Conservation (phyloP, 495 filamentous ascomycete species). For the Bombardia bombarda region DNA sequence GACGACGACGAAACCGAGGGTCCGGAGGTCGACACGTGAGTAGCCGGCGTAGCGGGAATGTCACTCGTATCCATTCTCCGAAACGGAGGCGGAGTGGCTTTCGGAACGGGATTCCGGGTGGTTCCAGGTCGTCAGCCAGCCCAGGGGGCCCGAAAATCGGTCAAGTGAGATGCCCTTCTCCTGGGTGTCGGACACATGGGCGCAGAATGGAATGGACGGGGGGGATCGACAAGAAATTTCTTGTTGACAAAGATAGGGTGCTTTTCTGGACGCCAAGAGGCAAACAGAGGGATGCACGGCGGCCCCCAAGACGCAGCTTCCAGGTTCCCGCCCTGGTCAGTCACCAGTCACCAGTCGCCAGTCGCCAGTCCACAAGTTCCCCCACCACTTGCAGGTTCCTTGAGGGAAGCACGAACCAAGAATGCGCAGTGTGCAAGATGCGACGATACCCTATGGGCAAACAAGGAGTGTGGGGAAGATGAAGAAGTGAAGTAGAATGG, state of each 20-base stretch:
- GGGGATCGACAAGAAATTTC: neutral
- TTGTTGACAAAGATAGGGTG: neutral
- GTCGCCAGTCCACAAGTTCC: too few relatives aligned
- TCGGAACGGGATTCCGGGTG: neutral
- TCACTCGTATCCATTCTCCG: conserved; percentile 10
- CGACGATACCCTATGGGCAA: too few relatives aligned
- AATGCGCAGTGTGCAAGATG: too few relatives aligned
- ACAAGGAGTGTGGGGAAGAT: too few relatives aligned
- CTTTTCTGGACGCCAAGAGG: neutral
- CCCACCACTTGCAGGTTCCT: too few relatives aligned
- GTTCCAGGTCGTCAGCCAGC: neutral
- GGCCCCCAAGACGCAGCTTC: too few relatives aligned
- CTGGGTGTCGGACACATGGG: neutral
- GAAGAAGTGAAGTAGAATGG: too few relatives aligned
- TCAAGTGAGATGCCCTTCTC: neutral
- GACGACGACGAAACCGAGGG: conserved; percentile 1
- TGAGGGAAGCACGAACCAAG: too few relatives aligned
- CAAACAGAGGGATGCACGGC: neutral
- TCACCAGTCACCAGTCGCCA: too few relatives aligned
- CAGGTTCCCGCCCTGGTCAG: too few relatives aligned
- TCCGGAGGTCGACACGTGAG: conserved; percentile 4
- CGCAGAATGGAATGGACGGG: neutral
- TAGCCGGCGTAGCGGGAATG: conserved; percentile 6
- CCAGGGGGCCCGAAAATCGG: neutral
- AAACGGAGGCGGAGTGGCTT: neutral